Conservation (phyloP, 2,329 filamentous ascomycete species). For the Nemania sp. region DNA sequence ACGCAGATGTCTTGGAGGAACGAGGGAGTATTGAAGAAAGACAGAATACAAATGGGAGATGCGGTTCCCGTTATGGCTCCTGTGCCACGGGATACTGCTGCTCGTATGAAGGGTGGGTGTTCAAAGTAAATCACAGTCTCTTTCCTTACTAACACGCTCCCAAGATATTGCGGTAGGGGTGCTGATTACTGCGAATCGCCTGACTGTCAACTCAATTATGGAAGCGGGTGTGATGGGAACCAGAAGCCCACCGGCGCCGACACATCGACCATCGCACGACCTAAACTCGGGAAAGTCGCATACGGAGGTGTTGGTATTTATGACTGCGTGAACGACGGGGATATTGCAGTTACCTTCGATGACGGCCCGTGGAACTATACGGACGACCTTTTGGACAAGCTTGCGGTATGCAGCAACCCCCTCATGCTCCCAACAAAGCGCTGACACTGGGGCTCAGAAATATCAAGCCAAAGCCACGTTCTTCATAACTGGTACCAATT, state of each 20-base stretch:
- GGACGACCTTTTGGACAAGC: conserved; percentile 66
- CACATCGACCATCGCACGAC: conserved; percentile 59
- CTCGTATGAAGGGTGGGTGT: conserved; percentile 49
- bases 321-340: conserved; percentile 62
- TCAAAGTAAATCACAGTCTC: neutral
- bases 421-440: neutral
- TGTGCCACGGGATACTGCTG: conserved; percentile 50
- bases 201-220: conserved; percentile 56
- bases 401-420: conserved; percentile 42
- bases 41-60: conserved; percentile 45
- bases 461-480: conserved; percentile 72
- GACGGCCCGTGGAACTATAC: conserved; percentile 73
- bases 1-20: conserved; percentile 30
- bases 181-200: conserved; percentile 48
- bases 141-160: conserved; percentile 34
- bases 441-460: conserved; percentile 53
- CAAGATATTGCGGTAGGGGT: conserved; percentile 48
- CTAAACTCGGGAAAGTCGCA: conserved; percentile 59
- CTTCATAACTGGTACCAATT: conserved; percentile 68
- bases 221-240: conserved; percentile 62
- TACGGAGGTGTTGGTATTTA: conserved; percentile 63
- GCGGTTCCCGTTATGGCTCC: conserved; percentile 44
- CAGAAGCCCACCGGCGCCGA: conserved; percentile 57
- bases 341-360: conserved; percentile 72
- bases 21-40: conserved; percentile 41